Base-by-base conservation (phyloP, 257 asterid genomes). In the Henckelia pumila region DNA sequence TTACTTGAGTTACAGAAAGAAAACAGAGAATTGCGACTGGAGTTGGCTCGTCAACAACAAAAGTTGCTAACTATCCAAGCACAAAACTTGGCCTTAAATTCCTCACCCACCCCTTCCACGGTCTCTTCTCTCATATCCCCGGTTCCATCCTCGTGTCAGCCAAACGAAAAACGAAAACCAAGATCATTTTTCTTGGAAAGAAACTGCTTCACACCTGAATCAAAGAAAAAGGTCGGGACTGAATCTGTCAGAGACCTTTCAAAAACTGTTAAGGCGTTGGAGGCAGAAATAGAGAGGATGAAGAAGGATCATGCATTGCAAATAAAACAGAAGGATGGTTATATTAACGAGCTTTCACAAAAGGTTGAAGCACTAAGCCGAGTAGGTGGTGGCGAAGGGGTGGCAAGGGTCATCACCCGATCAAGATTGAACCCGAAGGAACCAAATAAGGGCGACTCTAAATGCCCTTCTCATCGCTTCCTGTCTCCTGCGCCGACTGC, bases 1-100 rank as follows among this genome's bases (percentile, higher is more conserved):
- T 56, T 85, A 57, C 83, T 85, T 16, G 92, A 85, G 78, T 74
- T 85, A 67, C 92, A 85, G 69, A 85, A 68, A 61, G 92, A 85
- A 77, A 85, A 85, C 37, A 76, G 89, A 0, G 87, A 81, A 30
- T 69, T 83, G 64, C 63, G 89, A 67, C 70, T 78, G 81, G 87
- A 79, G 59, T 75, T 85, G 75, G 92, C 83, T 69, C 75, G 81
- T 17, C 89, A 83, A 68, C 85, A 81, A 68, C 85, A 85, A 71
- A 81, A 81, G 81, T 68, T 85, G 50, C 32, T 83, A 14, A 78
- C 80, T 9, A 49, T 85, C 66, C 87, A 85, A 70, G 84, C 88
- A 44, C 85, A 85, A 70, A 68, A 81, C 50, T 73, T 85, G 79
- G 87, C 92, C 59, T 81, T 86, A 73, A 74, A 78, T 61, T 65